Base-by-base conservation (phyloP, 2,329 filamentous ascomycete genomes). In the Clonostachys rhizophaga region DNA sequence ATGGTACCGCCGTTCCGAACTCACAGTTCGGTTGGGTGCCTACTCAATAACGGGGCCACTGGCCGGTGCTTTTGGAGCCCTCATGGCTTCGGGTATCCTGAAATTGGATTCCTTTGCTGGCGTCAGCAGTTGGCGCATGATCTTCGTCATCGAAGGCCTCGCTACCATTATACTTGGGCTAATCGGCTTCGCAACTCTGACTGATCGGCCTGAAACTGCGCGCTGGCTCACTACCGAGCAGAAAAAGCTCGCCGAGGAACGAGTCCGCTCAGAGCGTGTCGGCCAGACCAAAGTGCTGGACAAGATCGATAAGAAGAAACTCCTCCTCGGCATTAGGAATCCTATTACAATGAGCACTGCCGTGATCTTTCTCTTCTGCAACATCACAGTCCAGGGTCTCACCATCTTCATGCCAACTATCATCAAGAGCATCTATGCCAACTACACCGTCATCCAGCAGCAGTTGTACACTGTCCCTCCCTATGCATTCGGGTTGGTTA, bases 1-100 rank as follows among this genome's bases (percentile, higher is more conserved):
- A 52, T 90, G 89, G 70, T 91, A 91, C 67, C 86, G 81, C 43
- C 86, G 85, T 57, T 74, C 76, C 33, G 86, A 91, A 63, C 75
- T 90, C 2, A 86, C 85, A 5, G 65, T 89, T 37, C 80, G 87
- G 3, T 82, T 89, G 4, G 85, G 84, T 2, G 89, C 88, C 54
- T 72, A 91, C 1, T 89, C 90, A 58, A 82, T 86, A 43, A 81
- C 75, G 40, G 79, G 86, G 2, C 86, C 87, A 2, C 70, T 89
- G 4, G 85, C 86, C 0, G 87, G 87, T 3, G 87, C 84, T 2
- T 77, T 83, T 20, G 87, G 87, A 7, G 88, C 87, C 0, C 67
- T 91, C 12, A 69, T 91, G 13, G 87, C 87, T 0, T 90, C 84
- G 50, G 86, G 76, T 1, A 87, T 91, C 50, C 84, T 85, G 0